phyloP scores from a whole-genome alignment of 345 rosid genomes.

The Arabidopsis suecica region DNA sequence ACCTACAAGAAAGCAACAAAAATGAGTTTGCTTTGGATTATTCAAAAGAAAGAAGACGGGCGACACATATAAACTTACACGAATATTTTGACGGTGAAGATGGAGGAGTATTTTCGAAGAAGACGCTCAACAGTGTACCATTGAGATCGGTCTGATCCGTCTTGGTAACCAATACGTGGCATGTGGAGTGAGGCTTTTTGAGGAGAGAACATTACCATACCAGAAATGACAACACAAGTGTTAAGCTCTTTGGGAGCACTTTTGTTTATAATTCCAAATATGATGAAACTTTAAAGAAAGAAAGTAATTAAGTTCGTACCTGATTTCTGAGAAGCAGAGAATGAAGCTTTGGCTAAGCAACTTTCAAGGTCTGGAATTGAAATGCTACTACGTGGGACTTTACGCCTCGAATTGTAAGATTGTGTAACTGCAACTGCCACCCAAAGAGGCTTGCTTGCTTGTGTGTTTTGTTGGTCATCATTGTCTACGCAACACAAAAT shows the following conservation, averaged over 20 bases:
- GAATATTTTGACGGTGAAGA: constrained; percentile 63
- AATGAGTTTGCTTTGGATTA: not conserved
- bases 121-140: constrained; percentile 93
- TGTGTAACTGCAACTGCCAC: constrained; percentile 85
- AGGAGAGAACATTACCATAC: constrained; percentile 1
- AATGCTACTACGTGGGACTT: constrained; percentile 69
- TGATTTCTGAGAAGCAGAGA: constrained; percentile 70
- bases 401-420: constrained; percentile 72
- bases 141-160: constrained; percentile 72
- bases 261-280: not conserved
- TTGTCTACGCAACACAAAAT: constrained; percentile 46
- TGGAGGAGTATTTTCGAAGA: constrained; percentile 77
- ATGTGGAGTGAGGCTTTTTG: constrained; percentile 78
- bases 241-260: constrained; percentile 13
- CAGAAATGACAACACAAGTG: not conserved
- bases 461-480: constrained; percentile 43
- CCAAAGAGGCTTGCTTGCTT: constrained; percentile 52
- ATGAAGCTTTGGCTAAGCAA: constrained; percentile 74
- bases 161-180: constrained; percentile 87
- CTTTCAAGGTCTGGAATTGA: constrained; percentile 74
- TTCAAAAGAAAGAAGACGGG: not conserved
- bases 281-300: not conserved
- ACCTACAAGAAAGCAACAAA: constrained; percentile 50
- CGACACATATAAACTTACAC: constrained; percentile 54
- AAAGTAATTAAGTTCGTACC: constrained; percentile 46